Evolutionary conservation across 768 basidiomycete genomes (phyloP), one percentile per base, ranked within the genome.

Genomic region (Agaricus sinodeliciosus): DNA sequence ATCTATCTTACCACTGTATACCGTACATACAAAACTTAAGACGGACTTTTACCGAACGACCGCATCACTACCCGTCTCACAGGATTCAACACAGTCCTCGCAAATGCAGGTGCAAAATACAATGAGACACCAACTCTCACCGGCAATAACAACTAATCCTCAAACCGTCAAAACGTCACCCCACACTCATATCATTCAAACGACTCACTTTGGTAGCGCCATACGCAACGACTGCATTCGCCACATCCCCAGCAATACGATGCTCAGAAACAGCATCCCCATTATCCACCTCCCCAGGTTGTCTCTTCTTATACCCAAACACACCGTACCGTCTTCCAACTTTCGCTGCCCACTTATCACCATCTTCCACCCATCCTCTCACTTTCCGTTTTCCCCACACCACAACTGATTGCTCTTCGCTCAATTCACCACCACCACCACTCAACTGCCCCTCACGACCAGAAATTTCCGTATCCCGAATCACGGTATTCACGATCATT

Each of bases 181-280:
- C 11, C 19, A 37, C 26, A 49, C 7, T 11, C 11, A 55, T 44
- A n/a, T 7, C 15, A 28, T 25, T 15, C 9, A n/a, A 13, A 35
- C 12, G 52, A 48, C 62, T 50, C 60, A 87, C 91, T 78, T 93
- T 93, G 46, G 85, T 86, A 15, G 80, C 71, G 1, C 80, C 83
- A 63, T 94, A 95, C 2, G 91, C 92, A 43, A 90, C 71, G 8
- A 91, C 78, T 2, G 82, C 89, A 63, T 93, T 92, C 3, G 89
- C 85, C 5, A 91, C 79, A 61, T 91, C 87, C 13, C 85, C 84
- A 9, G 84, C 86, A 34, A 90, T 65, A 52, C 26, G 26, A 45
- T 69, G 69, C 11, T 68, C 69, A 13, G 76, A 61, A 5, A 60
- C 57, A n/a, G 59, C 49, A 37, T 57, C 53, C 27, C 59, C 55